Evolutionary conservation across 192 early-diverging fungal species (phyloP), one percentile per base, ranked within the genome.

Genomic region (Entophlyctis luteolus): DNA sequence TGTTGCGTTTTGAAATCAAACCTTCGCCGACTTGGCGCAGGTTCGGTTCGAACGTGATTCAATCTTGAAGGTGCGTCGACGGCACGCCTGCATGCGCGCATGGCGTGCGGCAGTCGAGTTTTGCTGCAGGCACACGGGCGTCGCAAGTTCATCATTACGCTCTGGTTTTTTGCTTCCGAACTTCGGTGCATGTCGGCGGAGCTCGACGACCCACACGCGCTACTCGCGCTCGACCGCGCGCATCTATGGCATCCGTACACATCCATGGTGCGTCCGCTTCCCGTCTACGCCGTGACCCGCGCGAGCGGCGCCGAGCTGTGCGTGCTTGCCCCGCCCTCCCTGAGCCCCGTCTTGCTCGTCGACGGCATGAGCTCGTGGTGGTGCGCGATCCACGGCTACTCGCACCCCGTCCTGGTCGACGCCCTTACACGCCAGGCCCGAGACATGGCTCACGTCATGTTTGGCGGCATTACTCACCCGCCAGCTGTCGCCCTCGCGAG

Each of bases 201-300:
- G n/a, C n/a, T n/a, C n/a, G n/a, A n/a, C n/a, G 39, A 42, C 10
- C 39, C n/a, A n/a, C 39, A 42, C 8, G 8, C 39, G 39, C 8
- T 52, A 3, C 57, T 59, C 31, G 48, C 8, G 31, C 55, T 66
- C 28, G 63, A 66, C 36, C 48, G 50, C 18, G 16, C 16, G 23
- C 63, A 66, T 33, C 50, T 66, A 36, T 66, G 63, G 63, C 63
- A 66, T 47, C 63, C 63, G 3, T 66, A 66, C 52, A 66, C 63
- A 33, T 66, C 63, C 8, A 36, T 66, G 16, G 49, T 52, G 28
- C 33, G 22, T 12, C 63, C 63, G 32, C 36, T 66, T 4, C 63
- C 63, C 18, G 50, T 54, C 8, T 66, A 37, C 34, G 28, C 48
- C 4, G 63, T 66, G 14, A n/a, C 12, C 18, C 5, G 14, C 4